These are phyloP conservation scores for Moesziomyces parantarcticus DNA, from an alignment of 1,284 basidiomycete genomes.

Conservation along the genomic window DNA sequence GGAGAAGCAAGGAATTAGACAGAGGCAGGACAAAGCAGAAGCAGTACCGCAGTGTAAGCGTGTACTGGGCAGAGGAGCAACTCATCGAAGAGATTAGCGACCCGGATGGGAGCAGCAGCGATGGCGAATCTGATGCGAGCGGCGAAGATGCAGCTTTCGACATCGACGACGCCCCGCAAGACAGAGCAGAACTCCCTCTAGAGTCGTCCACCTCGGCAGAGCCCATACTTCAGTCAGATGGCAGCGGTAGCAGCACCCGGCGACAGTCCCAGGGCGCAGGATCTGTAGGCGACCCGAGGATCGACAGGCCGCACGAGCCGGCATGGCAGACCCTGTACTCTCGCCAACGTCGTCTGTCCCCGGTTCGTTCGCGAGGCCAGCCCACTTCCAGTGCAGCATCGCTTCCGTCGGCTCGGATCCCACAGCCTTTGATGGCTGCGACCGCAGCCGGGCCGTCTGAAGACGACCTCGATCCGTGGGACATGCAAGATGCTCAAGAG, in stretches of 20 bases:
- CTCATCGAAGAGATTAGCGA: constrained; percentile 43
- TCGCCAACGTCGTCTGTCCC: constrained; percentile 11
- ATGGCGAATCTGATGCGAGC: constrained; percentile 1
- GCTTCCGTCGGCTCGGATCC: background rate
- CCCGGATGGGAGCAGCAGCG: constrained; percentile 13
- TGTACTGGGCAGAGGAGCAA: constrained; percentile 51
- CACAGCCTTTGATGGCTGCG: background rate
- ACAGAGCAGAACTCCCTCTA: background rate
- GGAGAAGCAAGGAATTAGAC: background rate
- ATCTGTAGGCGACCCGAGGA: constrained; percentile 9
- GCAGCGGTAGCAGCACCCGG: background rate
- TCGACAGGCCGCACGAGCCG: constrained; percentile 26
- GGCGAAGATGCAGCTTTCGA: background rate
- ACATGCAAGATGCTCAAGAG: constrained; percentile 49
- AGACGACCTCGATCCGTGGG: constrained; percentile 49
- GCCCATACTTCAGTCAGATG: background rate
- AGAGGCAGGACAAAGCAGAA: constrained; percentile 1
- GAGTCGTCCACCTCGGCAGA: background rate
- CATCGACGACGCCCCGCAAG: background rate
- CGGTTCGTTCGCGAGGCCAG: background rate
- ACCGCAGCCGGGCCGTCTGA: constrained; percentile 26
- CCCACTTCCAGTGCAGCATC: background rate
- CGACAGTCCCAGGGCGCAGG: constrained; percentile 2
- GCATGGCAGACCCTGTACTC: constrained; percentile 48
- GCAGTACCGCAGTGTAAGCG: constrained; percentile 30